Evolutionary conservation across 2,329 filamentous ascomycete genomes (phyloP).

Genomic region (Neospermospora avenae): DNA sequence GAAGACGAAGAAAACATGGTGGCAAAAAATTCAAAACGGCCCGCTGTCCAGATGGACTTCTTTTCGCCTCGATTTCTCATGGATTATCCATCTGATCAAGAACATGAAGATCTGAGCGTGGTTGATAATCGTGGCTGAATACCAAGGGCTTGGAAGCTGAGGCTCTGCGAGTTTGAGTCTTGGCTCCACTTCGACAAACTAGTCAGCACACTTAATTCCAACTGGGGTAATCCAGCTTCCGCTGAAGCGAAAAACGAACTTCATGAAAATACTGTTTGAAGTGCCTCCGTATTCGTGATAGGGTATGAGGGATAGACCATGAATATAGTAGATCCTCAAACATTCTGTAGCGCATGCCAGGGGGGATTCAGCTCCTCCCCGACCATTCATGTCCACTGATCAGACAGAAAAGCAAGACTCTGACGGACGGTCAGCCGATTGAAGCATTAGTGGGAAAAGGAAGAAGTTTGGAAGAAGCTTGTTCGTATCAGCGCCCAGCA

Average conservation of each 20-base stretch:
- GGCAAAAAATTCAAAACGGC: constrained; percentile 8
- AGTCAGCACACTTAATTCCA: constrained; percentile 5
- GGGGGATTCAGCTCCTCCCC: constrained; percentile 2
- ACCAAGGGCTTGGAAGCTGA: constrained; percentile 18
- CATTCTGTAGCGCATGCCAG: constrained; percentile 12
- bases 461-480: not conserved
- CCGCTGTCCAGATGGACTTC: not conserved
- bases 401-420: not conserved
- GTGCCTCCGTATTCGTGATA: not conserved
- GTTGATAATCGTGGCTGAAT: not conserved
- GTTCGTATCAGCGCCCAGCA: not conserved
- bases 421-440: not conserved
- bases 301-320: constrained; percentile 1
- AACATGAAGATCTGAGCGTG: constrained; percentile 16
- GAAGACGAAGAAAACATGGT: not conserved
- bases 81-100: constrained; percentile 6
- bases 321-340: constrained; percentile 27
- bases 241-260: not conserved
- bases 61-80: not conserved
- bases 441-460: not conserved
- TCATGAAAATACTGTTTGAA: constrained; percentile 13
- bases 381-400: not conserved
- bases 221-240: constrained; percentile 20
- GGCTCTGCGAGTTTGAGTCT: constrained; percentile 29
- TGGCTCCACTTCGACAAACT: constrained; percentile 6